Base-by-base conservation (phyloP, 2,329 filamentous ascomycete species). In the Neopestalotiopsis sp. region DNA sequence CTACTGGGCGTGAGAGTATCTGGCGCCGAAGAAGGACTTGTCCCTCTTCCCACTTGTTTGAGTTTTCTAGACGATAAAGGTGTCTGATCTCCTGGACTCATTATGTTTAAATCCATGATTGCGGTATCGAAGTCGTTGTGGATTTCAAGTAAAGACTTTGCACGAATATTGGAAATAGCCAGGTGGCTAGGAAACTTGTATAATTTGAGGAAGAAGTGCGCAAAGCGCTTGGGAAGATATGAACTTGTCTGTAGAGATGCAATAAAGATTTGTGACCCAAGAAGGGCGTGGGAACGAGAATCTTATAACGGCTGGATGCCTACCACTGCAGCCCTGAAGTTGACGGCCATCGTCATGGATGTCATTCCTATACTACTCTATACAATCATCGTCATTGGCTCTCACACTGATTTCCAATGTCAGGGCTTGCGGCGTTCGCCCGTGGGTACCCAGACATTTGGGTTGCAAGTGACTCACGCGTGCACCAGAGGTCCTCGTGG, bases 151-250 rank as follows among this genome's bases (percentile, higher is more conserved):
- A 17, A 24, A 66, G 45, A 66, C 38, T 66, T 7, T 58, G 28
- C 34, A 40, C 28, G 34, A 24, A 28, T 34, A 10, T n/a, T 17
- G 24, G 57, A 10, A 34, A 59, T 30, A 34, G 14, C 24, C 30
- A 20, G n/a, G 6, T 24, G 30, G 45, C 45, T 28, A 49, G 49
- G 40, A 24, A 20, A 17, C 62, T 12, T 17, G 42, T 24, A 65
- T 20, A 20, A 62, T 62, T 24, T 5, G 10, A 52, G 4, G 57
- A 64, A 69, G 71, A 38, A 69, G 66, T 66, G 71, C 67, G 71
- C 67, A 71, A 66, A 67, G 70, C 71, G 70, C 56, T 63, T 34
- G 58, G n/a, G 40, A 70, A 28, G 59, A 61, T 49, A 52, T 68
- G 24, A 58, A 4, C 49, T 52, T 62, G 52, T 59, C n/a, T 32